Evolutionary conservation across 2,329 filamentous ascomycete species (phyloP), one percentile per base, ranked within the genome.

Genomic region (Pleoardoris graminearum): DNA sequence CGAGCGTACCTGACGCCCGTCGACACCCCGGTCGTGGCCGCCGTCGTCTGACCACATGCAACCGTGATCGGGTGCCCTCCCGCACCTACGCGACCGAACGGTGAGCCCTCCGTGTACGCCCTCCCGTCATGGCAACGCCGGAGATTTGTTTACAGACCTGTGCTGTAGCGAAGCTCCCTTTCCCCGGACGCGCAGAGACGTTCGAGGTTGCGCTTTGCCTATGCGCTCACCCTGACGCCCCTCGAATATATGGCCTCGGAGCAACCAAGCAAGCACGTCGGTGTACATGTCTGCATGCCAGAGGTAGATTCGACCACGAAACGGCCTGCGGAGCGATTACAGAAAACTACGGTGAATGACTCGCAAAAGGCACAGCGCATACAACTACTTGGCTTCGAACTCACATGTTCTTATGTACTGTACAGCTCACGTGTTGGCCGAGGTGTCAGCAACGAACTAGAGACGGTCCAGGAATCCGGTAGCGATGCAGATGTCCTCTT

Each of bases 41-140:
- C 56, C 59, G 59, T 53, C 66, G 61, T 57, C 62, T 67, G 60
- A 65, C 63, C 59, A 48, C 36, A 45, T 50, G 51, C 53, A 60
- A 62, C 55, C 47, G 50, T 53, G 54, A 50, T 47, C 53, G 49
- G 36, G 32, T 22, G 29, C 25, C 50, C 17, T 46, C 37, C 35
- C 39, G 50, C 30, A 25, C 48, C 50, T 22, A 25, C 17, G 46
- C 53, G 33, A 17, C 54, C 48, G n/a, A 58, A 57, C 57, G 54
- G 53, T 46, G 29, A 33, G 17, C 19, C 53, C 48, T 55, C 49
- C 50, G 55, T 52, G 47, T 45, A 50, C 19, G 49, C 16, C 23
- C 3, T 17, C 32, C 36, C 27, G 33, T 23, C 14, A 8, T 27
- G 50, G 25, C 47, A 55, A 29, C 33, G 39, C 59, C 55, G 59